phyloP scores from a whole-genome alignment of 257 asterid species.

The Fraxinus excelsior region DNA sequence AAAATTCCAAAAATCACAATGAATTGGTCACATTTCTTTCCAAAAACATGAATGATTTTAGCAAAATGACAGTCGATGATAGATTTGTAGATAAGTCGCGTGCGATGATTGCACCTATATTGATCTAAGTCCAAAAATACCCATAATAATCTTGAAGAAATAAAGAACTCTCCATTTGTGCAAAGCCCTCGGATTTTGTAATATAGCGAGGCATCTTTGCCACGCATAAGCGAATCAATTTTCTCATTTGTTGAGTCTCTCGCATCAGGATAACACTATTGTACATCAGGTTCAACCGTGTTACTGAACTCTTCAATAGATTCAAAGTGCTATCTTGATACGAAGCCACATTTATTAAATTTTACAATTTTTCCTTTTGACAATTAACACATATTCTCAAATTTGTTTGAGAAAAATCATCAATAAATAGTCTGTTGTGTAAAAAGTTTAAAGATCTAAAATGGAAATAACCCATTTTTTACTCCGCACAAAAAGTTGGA shows the following conservation, averaged over 20 bases:
- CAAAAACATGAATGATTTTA: background rate
- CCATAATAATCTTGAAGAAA: background rate
- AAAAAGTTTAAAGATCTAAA: background rate
- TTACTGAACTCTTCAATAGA: background rate
- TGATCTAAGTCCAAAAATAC: background rate
- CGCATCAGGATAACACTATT: background rate
- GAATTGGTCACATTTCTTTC: background rate
- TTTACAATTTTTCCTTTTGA: background rate
- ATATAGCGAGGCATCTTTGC: background rate
- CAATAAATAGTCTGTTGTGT: background rate
- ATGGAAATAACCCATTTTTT: background rate
- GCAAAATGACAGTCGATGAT: background rate
- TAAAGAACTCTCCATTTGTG: background rate
- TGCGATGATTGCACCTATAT: background rate
- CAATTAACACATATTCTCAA: background rate
- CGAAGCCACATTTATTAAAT: background rate
- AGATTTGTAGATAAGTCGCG: background rate
- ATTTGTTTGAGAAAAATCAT: background rate
- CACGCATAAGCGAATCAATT: background rate
- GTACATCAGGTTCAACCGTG: background rate
- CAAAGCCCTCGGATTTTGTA: background rate
- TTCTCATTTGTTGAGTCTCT: background rate
- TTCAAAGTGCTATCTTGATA: background rate
- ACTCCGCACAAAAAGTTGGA: background rate
- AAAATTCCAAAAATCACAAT: background rate